Evolutionary conservation across 306 rosid species (phyloP).

Genomic region (Parietaria judaica): DNA sequence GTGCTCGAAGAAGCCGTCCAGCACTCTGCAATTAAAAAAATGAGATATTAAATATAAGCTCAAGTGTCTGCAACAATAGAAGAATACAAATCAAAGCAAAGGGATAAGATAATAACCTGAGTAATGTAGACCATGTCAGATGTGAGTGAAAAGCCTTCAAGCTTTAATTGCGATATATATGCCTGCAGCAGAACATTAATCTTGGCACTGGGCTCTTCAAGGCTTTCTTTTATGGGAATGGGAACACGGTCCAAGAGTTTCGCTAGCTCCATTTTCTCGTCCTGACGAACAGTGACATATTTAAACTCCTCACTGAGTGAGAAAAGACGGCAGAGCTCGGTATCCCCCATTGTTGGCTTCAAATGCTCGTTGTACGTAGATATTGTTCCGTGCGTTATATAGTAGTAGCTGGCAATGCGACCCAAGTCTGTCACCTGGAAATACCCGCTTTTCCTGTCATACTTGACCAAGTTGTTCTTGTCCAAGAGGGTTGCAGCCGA

Average conservation of each 20-base stretch:
- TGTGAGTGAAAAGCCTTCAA: constrained; percentile 88
- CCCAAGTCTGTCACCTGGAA: constrained; percentile 97
- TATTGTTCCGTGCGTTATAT: constrained; percentile 89
- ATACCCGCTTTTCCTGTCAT: constrained; percentile 91
- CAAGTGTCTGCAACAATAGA: neutral
- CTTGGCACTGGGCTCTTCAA: constrained; percentile 97
- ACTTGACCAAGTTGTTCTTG: constrained; percentile 78
- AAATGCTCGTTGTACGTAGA: constrained; percentile 86
- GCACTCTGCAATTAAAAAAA: constrained; percentile 54
- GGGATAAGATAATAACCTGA: constrained; percentile 49
- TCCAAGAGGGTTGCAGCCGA: constrained; percentile 82
- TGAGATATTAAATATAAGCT: neutral
- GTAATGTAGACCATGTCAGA: constrained; percentile 97
- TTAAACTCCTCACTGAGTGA: constrained; percentile 95
- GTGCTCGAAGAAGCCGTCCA: constrained; percentile 94
- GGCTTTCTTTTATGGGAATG: constrained; percentile 90
- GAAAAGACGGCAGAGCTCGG: constrained; percentile 82
- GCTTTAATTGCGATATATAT: constrained; percentile 81
- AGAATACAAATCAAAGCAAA: neutral
- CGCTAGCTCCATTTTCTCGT: constrained; percentile 89
- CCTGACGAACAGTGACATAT: constrained; percentile 85
- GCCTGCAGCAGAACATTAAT: constrained; percentile 91
- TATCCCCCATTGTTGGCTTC: constrained; percentile 97
- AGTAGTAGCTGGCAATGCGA: constrained; percentile 93
- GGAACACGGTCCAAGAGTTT: constrained; percentile 90